Evolutionary conservation across 768 basidiomycete genomes (phyloP).

Genomic region (Boletus barrowsii): DNA sequence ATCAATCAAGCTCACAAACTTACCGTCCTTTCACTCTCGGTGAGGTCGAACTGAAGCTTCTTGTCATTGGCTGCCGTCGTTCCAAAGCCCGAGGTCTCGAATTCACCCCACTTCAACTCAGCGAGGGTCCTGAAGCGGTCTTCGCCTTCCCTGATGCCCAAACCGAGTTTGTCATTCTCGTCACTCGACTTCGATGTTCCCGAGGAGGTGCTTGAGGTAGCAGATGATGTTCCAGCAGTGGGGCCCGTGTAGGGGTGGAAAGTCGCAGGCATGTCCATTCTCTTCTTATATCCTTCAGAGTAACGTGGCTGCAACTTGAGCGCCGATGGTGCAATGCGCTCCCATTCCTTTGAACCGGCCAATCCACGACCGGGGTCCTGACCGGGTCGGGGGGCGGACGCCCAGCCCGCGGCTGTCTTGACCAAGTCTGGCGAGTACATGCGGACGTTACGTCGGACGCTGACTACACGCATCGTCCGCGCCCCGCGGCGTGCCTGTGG

Average conservation of each 20-base stretch:
- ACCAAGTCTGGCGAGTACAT: conserved; percentile 89
- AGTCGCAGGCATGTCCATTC: conserved; percentile 63
- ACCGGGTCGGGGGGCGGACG: conserved; percentile 29
- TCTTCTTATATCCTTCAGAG: conserved; percentile 71
- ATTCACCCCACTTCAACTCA: conserved; percentile 89
- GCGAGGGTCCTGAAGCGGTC: conserved; percentile 78
- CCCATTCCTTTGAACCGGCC: conserved; percentile 71
- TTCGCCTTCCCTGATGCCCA: conserved; percentile 46
- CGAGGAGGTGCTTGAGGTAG: conserved; percentile 42
- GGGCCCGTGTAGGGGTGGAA: conserved; percentile 51
- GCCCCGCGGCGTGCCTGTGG: conserved; percentile 73
- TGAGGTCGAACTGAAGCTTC: conserved; percentile 90
- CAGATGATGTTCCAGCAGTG: conserved; percentile 33
- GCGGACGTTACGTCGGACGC: conserved; percentile 76
- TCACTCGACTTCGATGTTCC: conserved; percentile 33
- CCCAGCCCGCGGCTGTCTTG: conserved; percentile 55
- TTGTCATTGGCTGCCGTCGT: conserved; percentile 49
- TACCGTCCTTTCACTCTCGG: conserved; percentile 76
- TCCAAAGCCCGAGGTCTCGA: conserved; percentile 81
- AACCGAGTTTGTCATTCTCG: conserved; percentile 29
- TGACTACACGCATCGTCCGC: conserved; percentile 71
- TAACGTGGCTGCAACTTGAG: conserved; percentile 65
- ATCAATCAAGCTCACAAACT: conserved; percentile 10
- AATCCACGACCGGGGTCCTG: conserved; percentile 36
- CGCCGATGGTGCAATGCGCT: conserved; percentile 60